Percentiles rank a stretch among this genome's conserved stretches.
Conservation (phyloP, 768 basidiomycete genomes). For the Leucocoprinus birnbaumii region DNA sequence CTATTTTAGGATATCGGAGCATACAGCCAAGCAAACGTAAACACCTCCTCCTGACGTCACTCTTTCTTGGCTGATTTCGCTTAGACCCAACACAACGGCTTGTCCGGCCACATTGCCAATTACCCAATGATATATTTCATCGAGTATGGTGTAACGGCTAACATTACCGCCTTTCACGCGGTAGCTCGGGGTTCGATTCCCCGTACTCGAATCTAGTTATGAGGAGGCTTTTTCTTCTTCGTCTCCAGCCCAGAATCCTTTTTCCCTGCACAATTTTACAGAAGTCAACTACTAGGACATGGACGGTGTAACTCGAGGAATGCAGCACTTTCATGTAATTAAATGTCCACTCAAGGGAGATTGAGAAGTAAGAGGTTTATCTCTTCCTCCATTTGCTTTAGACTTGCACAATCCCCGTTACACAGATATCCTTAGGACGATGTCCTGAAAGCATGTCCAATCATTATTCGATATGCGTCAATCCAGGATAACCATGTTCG, state of each 20-base stretch:
- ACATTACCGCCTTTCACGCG: constrained; percentile 53
- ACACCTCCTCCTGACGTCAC: not conserved
- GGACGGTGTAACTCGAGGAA: too few species aligned
- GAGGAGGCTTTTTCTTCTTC: too few species aligned
- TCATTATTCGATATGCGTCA: constrained; percentile 55
- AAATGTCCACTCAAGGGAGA: too few species aligned
- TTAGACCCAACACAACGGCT: too few species aligned
- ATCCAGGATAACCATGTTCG: constrained; percentile 47
- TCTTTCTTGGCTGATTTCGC: too few species aligned
- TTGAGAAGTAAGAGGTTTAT: constrained; percentile 53
- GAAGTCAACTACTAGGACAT: too few species aligned
- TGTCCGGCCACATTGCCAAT: too few species aligned
- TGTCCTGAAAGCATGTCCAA: constrained; percentile 49
- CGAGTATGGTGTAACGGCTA: constrained; percentile 53
- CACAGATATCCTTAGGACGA: constrained; percentile 39
- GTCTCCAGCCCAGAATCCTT: too few species aligned
- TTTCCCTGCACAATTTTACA: too few species aligned
- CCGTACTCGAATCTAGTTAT: constrained; percentile 14
- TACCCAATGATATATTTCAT: not conserved
- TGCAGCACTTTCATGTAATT: too few species aligned
- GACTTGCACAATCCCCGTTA: constrained; percentile 42
- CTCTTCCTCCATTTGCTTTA: constrained; percentile 53
- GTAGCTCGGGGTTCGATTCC: constrained; percentile 32
- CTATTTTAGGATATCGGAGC: constrained; percentile 1
- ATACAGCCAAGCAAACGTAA: not conserved